Evolutionary conservation across 2,329 filamentous ascomycete genomes (phyloP), one percentile per base, ranked within the genome.

Genomic region (Tolypocladium tundrense): DNA sequence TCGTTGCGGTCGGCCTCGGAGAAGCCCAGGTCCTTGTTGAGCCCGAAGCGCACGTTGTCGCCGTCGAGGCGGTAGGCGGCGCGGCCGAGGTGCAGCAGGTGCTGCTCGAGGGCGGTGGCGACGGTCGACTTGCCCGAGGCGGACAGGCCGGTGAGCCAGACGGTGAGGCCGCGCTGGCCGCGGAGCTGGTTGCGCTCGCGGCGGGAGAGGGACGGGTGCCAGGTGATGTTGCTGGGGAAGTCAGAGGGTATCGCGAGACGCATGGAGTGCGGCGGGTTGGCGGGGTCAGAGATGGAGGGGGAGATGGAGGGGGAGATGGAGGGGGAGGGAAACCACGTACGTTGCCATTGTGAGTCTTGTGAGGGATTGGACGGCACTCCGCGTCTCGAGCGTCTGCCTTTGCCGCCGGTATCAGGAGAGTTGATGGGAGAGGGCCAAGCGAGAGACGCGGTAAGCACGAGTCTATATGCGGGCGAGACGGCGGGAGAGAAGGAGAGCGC

Each of bases 11-110:
- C 92, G 70, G 86, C 85, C 71, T 96, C 93, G 63, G 85, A 88
- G 80, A 97, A 99, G 19, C 93, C 93, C 13, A 99, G 83, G 78
- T 97, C 93, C 77, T 95, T 96, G 85, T 97, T 99, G 65, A 99
- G 82, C 19, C 94, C 94, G 78, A 97, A 97, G 61, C 94, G 93
- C 64, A 99, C 88, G 76, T 99, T 99, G 83, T 99, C 94, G 69
- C 93, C 94, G 75, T 99, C 94, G 37, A 99, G 87, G 56, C 94
- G 87, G 83, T 99, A 99, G 60, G 92, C 89, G 58, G 87, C 79
- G 55, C 94, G 79, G 50, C 87, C 88, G 13, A 90, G 82, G 73
- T 96, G 91, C 58, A 99, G 85, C 40, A 99, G 87, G 74, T 97
- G 91, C 79, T 97, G 93, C 80, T 99, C 94, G 45, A 99, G 88